phyloP scores from a whole-genome alignment of 2,329 filamentous ascomycete species.

The Penicillium griseofulvum region DNA sequence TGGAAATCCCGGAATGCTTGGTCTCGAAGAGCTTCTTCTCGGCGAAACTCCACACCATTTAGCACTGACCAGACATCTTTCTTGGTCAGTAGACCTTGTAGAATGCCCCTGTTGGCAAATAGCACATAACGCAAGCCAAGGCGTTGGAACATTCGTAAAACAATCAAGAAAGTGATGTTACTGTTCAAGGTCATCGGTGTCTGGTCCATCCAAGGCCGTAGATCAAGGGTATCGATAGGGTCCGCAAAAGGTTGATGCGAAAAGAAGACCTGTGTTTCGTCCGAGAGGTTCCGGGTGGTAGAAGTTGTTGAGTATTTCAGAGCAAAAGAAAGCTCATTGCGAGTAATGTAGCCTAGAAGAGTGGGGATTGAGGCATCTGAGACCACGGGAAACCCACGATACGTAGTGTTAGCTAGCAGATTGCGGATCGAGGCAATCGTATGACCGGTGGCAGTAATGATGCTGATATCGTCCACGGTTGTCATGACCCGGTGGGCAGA shows the following conservation, averaged over 20 bases:
- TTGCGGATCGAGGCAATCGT: constrained; percentile 72
- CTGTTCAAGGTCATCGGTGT: constrained; percentile 88
- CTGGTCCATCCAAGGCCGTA: constrained; percentile 98
- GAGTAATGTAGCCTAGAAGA: constrained; percentile 88
- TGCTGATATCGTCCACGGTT: constrained; percentile 80
- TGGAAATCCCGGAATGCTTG: constrained; percentile 28
- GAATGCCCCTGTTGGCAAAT: constrained; percentile 75
- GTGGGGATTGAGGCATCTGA: constrained; percentile 72
- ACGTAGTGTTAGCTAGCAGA: constrained; percentile 70
- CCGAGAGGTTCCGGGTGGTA: constrained; percentile 52
- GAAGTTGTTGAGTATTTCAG: constrained; percentile 60
- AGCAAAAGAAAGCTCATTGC: constrained; percentile 83
- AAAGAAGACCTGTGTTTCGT: constrained; percentile 79
- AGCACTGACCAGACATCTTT: constrained; percentile 96
- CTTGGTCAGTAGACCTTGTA: constrained; percentile 88
- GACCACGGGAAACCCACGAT: constrained; percentile 90
- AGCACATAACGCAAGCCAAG: constrained; percentile 87
- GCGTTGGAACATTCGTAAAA: constrained; percentile 89
- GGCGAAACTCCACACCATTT: constrained; percentile 66
- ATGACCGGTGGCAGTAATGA: constrained; percentile 82
- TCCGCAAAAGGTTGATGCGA: constrained; percentile 78
- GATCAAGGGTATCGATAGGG: constrained; percentile 73
- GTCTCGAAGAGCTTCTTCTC: constrained; percentile 31
- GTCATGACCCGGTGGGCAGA: constrained; percentile 90
- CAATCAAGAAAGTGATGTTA: constrained; percentile 74